Conservation (phyloP, 441 rosid species). For the Sinapis alba region DNA sequence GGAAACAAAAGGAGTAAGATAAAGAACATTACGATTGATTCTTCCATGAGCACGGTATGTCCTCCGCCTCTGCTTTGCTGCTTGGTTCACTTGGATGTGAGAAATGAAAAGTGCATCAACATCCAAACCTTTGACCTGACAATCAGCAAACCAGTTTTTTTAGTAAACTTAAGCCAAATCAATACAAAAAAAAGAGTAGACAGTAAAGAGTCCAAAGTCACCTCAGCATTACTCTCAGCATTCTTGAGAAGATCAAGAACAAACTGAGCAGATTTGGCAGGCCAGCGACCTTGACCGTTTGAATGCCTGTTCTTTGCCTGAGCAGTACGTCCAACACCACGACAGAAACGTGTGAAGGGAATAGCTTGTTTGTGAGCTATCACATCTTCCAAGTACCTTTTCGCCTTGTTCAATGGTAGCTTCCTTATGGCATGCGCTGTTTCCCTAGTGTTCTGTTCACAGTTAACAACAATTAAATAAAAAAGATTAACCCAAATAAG, state of each 20-base stretch:
- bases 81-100: slow-evolving; percentile 97
- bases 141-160: background rate
- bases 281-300: background rate
- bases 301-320: slow-evolving; percentile 25
- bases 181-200: background rate
- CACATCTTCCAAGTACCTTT: background rate
- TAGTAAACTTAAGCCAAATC: background rate
- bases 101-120: slow-evolving; percentile 82
- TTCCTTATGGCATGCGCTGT: slow-evolving; percentile 82
- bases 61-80: slow-evolving; percentile 91
- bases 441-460: slow-evolving; percentile 81
- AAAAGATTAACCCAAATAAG: background rate
- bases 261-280: background rate
- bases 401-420: slow-evolving; percentile 51
- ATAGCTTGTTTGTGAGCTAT: slow-evolving; percentile 3
- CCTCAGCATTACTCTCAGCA: slow-evolving; percentile 40
- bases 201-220: background rate
- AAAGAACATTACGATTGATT: slow-evolving; percentile 76
- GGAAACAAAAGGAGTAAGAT: background rate
- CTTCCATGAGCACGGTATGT: slow-evolving; percentile 97
- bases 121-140: slow-evolving; percentile 94
- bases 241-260: background rate
- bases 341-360: slow-evolving; percentile 1
- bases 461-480: background rate
- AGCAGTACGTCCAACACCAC: slow-evolving; percentile 52